Evolutionary conservation across 345 rosid species (phyloP).

Genomic region (Populus pruinosa): DNA sequence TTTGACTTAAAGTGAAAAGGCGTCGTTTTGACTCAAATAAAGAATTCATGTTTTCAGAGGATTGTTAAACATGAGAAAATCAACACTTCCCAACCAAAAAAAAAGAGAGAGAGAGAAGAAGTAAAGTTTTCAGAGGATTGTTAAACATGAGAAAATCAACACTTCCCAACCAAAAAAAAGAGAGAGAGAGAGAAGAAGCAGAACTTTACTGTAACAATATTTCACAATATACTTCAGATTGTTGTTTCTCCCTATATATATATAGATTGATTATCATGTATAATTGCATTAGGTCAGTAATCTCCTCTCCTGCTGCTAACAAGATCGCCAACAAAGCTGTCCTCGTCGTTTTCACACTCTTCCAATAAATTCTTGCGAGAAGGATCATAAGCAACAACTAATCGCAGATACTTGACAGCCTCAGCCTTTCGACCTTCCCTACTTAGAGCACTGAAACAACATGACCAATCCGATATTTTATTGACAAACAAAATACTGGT

Average conservation of each 20-base stretch:
- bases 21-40: too few species aligned
- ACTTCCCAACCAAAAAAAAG: too few species aligned
- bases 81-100: too few species aligned
- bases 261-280: neutral
- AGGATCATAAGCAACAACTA: slow-evolving; percentile 66
- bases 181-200: too few species aligned
- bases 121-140: neutral
- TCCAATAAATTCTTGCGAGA: slow-evolving; percentile 44
- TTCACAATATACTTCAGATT: too few species aligned
- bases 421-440: slow-evolving; percentile 64
- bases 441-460: slow-evolving; percentile 47
- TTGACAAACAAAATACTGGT: too few species aligned
- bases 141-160: too few species aligned
- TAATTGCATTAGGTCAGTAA: slow-evolving; percentile 22
- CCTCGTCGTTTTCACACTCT: slow-evolving; percentile 55
- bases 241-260: neutral
- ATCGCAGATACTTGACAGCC: slow-evolving; percentile 55
- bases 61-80: too few species aligned
- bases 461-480: too few species aligned
- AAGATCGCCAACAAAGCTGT: slow-evolving; percentile 34
- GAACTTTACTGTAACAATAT: too few species aligned
- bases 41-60: neutral
- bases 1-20: too few species aligned
- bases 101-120: too few species aligned
- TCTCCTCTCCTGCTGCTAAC: slow-evolving; percentile 48